phyloP scores from a whole-genome alignment of 306 rosid genomes.

The Hippophae gyantsensis region DNA sequence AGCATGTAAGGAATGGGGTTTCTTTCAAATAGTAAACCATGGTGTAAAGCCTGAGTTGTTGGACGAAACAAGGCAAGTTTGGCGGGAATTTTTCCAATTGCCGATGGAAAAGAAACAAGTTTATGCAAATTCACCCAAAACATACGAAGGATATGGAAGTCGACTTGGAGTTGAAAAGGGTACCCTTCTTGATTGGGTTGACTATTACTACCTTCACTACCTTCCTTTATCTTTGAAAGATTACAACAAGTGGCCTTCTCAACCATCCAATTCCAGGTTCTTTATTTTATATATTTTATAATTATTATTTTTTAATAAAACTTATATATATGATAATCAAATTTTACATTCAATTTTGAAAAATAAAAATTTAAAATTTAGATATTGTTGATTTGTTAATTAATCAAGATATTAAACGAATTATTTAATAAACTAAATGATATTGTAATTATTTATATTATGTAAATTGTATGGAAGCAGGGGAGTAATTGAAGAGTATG shows the following conservation, averaged over 20 bases:
- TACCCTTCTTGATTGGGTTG: slow-evolving; percentile 90
- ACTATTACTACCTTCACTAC: slow-evolving; percentile 67
- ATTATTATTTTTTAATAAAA: too few relatives aligned
- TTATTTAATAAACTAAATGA: too few relatives aligned
- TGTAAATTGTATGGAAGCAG: slow-evolving; percentile 17
- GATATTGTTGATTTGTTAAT: too few relatives aligned
- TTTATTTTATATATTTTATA: not conserved
- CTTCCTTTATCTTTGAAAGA: slow-evolving; percentile 55
- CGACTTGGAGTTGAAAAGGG: slow-evolving; percentile 68
- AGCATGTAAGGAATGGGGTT: slow-evolving; percentile 68
- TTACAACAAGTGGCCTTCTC: slow-evolving; percentile 54
- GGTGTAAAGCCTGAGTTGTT: slow-evolving; percentile 45
- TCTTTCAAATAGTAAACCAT: slow-evolving; percentile 65
- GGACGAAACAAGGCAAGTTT: slow-evolving; percentile 36
- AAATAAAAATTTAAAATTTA: too few relatives aligned
- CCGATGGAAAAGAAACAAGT: slow-evolving; percentile 55
- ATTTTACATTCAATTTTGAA: too few relatives aligned
- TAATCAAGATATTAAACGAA: too few relatives aligned
- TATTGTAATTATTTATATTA: too few relatives aligned
- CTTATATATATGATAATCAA: too few relatives aligned
- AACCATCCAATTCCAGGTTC: slow-evolving; percentile 30
- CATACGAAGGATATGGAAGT: slow-evolving; percentile 86
- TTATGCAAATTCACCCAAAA: slow-evolving; percentile 61
- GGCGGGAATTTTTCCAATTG: slow-evolving; percentile 60
- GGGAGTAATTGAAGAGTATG: slow-evolving; percentile 73